Evolutionary conservation across 75 land plant species (phyloP).

Genomic region (Pinus taeda): DNA sequence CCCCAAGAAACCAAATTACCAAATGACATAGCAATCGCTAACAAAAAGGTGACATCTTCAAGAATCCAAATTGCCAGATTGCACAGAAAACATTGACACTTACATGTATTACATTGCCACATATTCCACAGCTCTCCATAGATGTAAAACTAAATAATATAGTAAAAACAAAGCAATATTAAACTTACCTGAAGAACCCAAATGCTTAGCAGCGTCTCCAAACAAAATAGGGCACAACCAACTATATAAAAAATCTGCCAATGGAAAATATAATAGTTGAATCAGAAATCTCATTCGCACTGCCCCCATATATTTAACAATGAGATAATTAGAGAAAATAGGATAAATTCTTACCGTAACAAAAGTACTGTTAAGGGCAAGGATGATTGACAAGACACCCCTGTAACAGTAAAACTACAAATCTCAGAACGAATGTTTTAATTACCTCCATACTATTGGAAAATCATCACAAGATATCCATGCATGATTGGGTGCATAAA

Average conservation of each 20-base stretch:
- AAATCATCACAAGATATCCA: neutral
- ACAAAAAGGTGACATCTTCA: neutral
- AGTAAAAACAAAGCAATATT: neutral
- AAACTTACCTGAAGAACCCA: slow-evolving; percentile 79
- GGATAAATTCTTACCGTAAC: slow-evolving; percentile 64
- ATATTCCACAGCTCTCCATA: neutral
- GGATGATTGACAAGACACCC: slow-evolving; percentile 81
- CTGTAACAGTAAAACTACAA: slow-evolving; percentile 30
- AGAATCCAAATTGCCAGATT: neutral
- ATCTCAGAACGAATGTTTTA: neutral
- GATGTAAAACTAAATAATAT: neutral
- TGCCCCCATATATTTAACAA: neutral
- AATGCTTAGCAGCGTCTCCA: slow-evolving; percentile 71
- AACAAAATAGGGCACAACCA: slow-evolving; percentile 63
- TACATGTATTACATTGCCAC: neutral
- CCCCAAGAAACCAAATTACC: too few relatives aligned
- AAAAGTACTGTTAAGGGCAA: slow-evolving; percentile 52
- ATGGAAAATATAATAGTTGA: neutral
- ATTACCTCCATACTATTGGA: neutral
- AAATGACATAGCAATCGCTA: too few relatives aligned
- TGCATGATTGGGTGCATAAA: too few relatives aligned
- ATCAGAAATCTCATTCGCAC: neutral
- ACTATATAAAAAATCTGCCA: slow-evolving; percentile 74
- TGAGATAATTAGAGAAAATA: neutral
- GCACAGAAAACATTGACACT: neutral